A percentile compares a stretch with the other conserved stretches of the same genome.
These are phyloP conservation scores for Graphiopsis chlorocephala DNA, from an alignment of 2,329 filamentous ascomycete genomes.

Conservation along the genomic window DNA sequence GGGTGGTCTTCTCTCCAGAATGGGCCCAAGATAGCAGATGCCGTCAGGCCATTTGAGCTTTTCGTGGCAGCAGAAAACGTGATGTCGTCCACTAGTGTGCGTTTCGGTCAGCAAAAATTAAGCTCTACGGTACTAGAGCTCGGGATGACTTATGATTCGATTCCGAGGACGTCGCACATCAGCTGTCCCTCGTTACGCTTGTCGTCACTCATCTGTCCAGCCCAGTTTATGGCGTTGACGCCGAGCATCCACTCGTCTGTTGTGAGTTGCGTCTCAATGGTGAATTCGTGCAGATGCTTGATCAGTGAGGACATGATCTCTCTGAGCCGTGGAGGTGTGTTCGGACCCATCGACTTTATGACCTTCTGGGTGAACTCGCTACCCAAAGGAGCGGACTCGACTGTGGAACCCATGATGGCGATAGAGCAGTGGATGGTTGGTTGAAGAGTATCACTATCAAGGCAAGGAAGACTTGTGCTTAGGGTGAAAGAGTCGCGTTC, in stretches of 20 bases:
- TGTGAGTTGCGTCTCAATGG: constrained; percentile 57
- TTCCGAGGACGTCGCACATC: constrained; percentile 57
- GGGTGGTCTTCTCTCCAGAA: constrained; percentile 79
- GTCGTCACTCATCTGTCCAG: constrained; percentile 61
- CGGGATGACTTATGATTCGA: constrained; percentile 41
- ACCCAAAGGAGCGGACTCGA: constrained; percentile 19
- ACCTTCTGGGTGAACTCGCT: constrained; percentile 36
- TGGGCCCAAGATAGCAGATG: constrained; percentile 77
- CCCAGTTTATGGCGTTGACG: constrained; percentile 58
- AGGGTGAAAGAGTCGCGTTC: background rate
- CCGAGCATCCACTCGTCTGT: constrained; percentile 57
- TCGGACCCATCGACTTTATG: constrained; percentile 37
- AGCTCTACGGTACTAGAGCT: background rate
- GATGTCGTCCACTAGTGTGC: constrained; percentile 12
- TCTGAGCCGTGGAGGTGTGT: constrained; percentile 32
- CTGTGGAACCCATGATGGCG: constrained; percentile 6
- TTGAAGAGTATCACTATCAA: background rate
- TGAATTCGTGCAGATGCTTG: constrained; percentile 58
- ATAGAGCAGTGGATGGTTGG: background rate
- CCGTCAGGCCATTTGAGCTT: constrained; percentile 45
- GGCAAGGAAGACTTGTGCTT: background rate
- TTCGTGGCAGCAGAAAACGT: constrained; percentile 7
- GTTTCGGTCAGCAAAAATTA: background rate
- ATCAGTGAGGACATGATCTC: constrained; percentile 51
- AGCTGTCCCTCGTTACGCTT: constrained; percentile 63